These are phyloP conservation scores for Croton setiger DNA, from an alignment of 441 rosid species.

Conservation along the genomic window DNA sequence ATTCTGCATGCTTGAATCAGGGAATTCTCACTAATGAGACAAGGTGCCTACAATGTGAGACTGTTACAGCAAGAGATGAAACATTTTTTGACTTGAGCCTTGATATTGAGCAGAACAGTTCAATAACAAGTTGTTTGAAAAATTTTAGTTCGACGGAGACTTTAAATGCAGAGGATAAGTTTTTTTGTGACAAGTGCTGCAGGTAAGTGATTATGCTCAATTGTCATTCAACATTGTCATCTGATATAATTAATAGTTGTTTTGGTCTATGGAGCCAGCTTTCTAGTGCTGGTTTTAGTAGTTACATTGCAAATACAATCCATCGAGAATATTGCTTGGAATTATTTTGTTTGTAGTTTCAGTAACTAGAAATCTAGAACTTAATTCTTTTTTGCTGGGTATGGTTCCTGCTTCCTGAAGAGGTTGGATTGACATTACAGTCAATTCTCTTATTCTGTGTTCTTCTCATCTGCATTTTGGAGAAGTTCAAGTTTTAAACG, in stretches of 20 bases:
- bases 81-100: constrained; percentile 91
- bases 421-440: not conserved
- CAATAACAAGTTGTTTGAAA: constrained; percentile 93
- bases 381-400: not conserved
- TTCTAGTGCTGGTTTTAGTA: not conserved
- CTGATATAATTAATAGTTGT: not conserved
- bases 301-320: not conserved
- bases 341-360: constrained; percentile 7
- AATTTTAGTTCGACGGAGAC: constrained; percentile 97
- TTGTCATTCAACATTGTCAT: not conserved
- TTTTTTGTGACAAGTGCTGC: constrained; percentile 99
- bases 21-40: constrained; percentile 97
- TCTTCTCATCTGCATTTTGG: not conserved
- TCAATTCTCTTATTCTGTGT: not conserved
- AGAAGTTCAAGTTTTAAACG: not conserved
- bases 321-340: not conserved
- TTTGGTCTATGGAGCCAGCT: not conserved
- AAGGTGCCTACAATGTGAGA: constrained; percentile 84
- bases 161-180: constrained; percentile 91
- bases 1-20: constrained; percentile 38
- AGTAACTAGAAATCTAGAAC: not conserved
- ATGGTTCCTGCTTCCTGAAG: not conserved
- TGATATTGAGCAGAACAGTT: constrained; percentile 94
- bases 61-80: constrained; percentile 95
- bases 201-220: constrained; percentile 40